Conservation (phyloP, 2,329 filamentous ascomycete species). For the Eutypella sp. region DNA sequence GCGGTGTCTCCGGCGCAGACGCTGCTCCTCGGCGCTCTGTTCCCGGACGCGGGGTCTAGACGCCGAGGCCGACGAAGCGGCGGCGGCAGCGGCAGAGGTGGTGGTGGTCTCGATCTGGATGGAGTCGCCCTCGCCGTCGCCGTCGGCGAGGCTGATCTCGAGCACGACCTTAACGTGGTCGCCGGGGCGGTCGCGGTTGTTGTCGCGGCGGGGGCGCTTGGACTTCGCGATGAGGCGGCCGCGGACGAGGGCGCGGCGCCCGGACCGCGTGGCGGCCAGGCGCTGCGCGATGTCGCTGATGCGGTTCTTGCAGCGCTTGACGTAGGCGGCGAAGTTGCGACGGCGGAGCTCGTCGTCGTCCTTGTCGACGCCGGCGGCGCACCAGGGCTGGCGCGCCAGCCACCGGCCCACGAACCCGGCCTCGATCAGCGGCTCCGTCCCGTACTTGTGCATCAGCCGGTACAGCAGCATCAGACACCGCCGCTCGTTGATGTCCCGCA, state of each 20-base stretch:
- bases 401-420: slow-evolving; percentile 66
- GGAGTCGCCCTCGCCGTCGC: slow-evolving; percentile 3
- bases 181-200: slow-evolving; percentile 20
- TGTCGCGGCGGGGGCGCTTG: slow-evolving; percentile 18
- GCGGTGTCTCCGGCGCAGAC: slow-evolving; percentile 67
- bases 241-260: slow-evolving; percentile 46
- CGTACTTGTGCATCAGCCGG: slow-evolving; percentile 56
- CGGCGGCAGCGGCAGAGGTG: too few relatives aligned
- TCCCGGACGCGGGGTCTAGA: slow-evolving; percentile 37
- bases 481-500: slow-evolving; percentile 58
- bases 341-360: slow-evolving; percentile 41
- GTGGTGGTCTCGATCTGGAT: slow-evolving; percentile 18
- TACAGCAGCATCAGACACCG: slow-evolving; percentile 53
- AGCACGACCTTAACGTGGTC: slow-evolving; percentile 30
- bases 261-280: slow-evolving; percentile 44
- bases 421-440: slow-evolving; percentile 52
- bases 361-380: slow-evolving; percentile 27
- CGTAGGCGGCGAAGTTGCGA: slow-evolving; percentile 49
- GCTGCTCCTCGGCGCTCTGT: slow-evolving; percentile 62
- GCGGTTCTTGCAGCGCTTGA: slow-evolving; percentile 45
- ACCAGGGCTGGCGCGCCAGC: slow-evolving; percentile 71
- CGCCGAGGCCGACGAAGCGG: too few relatives aligned
- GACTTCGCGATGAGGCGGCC: slow-evolving; percentile 41
- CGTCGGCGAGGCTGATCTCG: slow-evolving; percentile 29
- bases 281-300: slow-evolving; percentile 48